Evolutionary conservation across 352 stramenopile genomes (phyloP), one percentile per base, ranked within the genome.

Genomic region (Aphanomyces cochlioides): DNA sequence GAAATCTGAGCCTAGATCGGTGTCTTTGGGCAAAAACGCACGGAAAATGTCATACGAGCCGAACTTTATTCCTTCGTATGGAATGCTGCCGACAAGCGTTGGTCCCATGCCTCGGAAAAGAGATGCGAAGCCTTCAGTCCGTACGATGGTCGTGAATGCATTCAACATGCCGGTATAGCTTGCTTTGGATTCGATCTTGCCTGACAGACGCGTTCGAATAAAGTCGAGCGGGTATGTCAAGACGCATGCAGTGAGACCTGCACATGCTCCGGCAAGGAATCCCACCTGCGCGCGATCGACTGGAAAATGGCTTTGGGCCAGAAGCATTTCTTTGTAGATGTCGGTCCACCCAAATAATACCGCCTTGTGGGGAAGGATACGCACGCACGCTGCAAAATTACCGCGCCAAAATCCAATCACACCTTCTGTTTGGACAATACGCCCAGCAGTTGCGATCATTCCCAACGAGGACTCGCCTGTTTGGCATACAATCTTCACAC

Each of bases 141-240:
- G 74, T n/a, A 93, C 56, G 40, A 85, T 95, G 61, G 88, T 56
- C 58, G 78, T 45, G 58, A 92, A 84, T 2, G 87, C 91, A 63
- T 90, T 75, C 28, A 69, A 56, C 56, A 96, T 96, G 60, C 88
- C 82, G 4, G 58, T 86, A 75, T 92, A 93, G 38, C 82, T 66
- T 28, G 92, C 61, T 34, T 89, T 78, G 8, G 75, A 74, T 10
- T 86, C 85, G 56, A 90, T 90, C 64, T 84, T 83, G 6, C 89
- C 82, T 4, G 88, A 89, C 21, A 96, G 76, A 7, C 89, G 78
- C 53, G 89, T 96, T 15, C 89, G 84, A 37, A 95, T 82, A 34
- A 92, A 81, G 72, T 96, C 89, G 28, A 96, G 75, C 58, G 88
- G 88, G 69, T 96, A 96, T 53, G 89, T 96, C 41, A 92, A 72